Conservation (phyloP, 2,329 filamentous ascomycete species). For the Stagonosporopsis chrysanthemi region DNA sequence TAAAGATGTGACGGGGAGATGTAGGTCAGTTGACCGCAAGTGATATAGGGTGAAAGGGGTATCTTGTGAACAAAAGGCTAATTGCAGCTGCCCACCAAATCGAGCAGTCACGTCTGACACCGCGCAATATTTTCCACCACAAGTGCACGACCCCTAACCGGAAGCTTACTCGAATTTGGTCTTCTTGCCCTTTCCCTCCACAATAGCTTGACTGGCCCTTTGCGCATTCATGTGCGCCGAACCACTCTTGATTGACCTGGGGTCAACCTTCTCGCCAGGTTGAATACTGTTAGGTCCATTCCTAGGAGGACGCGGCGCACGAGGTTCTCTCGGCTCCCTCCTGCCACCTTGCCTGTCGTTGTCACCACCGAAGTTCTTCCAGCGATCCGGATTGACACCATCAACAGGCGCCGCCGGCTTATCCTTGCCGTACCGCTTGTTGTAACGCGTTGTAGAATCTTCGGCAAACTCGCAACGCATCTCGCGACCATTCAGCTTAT, state of each 20-base stretch:
- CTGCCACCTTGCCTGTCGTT: slow-evolving; percentile 37
- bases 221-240: slow-evolving; percentile 57
- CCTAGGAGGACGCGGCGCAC: slow-evolving; percentile 25
- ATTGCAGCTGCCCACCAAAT: slow-evolving; percentile 4
- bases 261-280: slow-evolving; percentile 51
- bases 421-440: slow-evolving; percentile 89
- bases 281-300: slow-evolving; percentile 14
- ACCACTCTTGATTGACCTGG: slow-evolving; percentile 54
- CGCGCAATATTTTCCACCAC: not conserved
- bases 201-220: slow-evolving; percentile 79
- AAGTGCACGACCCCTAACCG: not conserved
- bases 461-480: slow-evolving; percentile 94
- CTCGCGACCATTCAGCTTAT: slow-evolving; percentile 78
- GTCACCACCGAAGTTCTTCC: slow-evolving; percentile 39
- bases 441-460: slow-evolving; percentile 86
- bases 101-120: slow-evolving; percentile 4
- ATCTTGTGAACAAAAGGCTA: slow-evolving; percentile 15
- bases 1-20: not conserved
- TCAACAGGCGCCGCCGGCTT: slow-evolving; percentile 46
- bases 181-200: slow-evolving; percentile 81
- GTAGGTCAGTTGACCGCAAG: slow-evolving; percentile 12
- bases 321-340: slow-evolving; percentile 38
- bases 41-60: slow-evolving; percentile 7
- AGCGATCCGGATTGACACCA: slow-evolving; percentile 46
- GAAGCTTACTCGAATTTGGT: slow-evolving; percentile 71